These are phyloP conservation scores for Tylopilus vinaceipallidus DNA, from an alignment of 768 basidiomycete species.

Conservation along the genomic window DNA sequence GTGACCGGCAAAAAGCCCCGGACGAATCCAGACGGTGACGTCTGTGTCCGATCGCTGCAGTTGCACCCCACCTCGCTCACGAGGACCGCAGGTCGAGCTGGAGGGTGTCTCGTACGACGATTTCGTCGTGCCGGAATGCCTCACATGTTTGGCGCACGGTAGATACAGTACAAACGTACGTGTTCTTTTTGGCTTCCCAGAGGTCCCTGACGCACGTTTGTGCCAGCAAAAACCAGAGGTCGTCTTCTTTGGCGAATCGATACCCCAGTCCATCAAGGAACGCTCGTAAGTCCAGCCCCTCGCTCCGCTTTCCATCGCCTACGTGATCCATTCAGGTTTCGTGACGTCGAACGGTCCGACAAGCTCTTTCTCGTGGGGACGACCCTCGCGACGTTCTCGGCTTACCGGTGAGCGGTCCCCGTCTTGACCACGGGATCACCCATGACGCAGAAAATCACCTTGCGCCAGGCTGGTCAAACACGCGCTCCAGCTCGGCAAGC, in stretches of 20 bases:
- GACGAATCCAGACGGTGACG: slow-evolving; percentile 95
- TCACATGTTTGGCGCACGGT: slow-evolving; percentile 58
- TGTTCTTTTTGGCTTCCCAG: slow-evolving; percentile 11
- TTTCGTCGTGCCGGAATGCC: slow-evolving; percentile 80
- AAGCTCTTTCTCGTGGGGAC: slow-evolving; percentile 82
- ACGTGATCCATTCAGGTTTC: slow-evolving; percentile 41
- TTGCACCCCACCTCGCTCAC: background rate
- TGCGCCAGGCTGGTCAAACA: slow-evolving; percentile 67
- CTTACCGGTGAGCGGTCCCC: slow-evolving; percentile 58
- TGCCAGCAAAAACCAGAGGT: slow-evolving; percentile 74
- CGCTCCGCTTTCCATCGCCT: background rate
- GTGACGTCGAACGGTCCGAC: slow-evolving; percentile 56
- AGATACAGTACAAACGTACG: slow-evolving; percentile 59
- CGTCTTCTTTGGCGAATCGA: slow-evolving; percentile 90
- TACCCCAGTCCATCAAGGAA: slow-evolving; percentile 59
- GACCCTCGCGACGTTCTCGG: slow-evolving; percentile 90
- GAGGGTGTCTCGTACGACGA: slow-evolving; percentile 74
- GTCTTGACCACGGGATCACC: background rate
- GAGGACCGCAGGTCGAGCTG: slow-evolving; percentile 61
- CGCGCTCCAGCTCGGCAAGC: slow-evolving; percentile 72
- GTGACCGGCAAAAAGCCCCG: slow-evolving; percentile 55
- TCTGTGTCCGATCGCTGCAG: slow-evolving; percentile 33
- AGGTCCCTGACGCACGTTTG: slow-evolving; percentile 23
- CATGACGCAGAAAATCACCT: slow-evolving; percentile 2
- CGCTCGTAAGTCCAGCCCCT: slow-evolving; percentile 71